Percentiles rank a stretch among this genome's conserved stretches.
Conservation (phyloP, 176 grass and related monocot genomes). For the Oryza meridionalis region DNA sequence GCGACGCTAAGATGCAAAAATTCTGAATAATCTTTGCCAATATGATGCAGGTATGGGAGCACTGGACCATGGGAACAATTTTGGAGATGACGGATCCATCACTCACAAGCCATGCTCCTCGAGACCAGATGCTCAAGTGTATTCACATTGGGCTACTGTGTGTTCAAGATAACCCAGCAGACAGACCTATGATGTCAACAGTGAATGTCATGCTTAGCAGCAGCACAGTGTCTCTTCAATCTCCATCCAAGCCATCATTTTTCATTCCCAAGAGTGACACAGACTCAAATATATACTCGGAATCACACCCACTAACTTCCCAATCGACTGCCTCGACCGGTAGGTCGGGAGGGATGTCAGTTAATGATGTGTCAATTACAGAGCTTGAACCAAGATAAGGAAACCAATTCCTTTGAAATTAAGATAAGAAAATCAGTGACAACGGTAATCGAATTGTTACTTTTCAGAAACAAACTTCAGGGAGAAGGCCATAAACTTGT, state of each 20-base stretch:
- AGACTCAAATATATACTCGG: conserved; percentile 28
- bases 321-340: background rate
- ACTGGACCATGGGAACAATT: conserved; percentile 55
- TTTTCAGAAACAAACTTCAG: background rate
- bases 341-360: conserved; percentile 9
- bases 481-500: background rate
- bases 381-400: conserved; percentile 55
- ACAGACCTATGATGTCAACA: conserved; percentile 64
- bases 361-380: conserved; percentile 51
- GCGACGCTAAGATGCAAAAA: background rate
- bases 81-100: conserved; percentile 44
- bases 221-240: conserved; percentile 46
- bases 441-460: background rate
- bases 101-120: conserved; percentile 30
- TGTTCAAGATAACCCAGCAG: conserved; percentile 56
- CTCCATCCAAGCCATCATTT: conserved; percentile 55
- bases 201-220: conserved; percentile 63
- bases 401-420: conserved; percentile 30
- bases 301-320: conserved; percentile 17
- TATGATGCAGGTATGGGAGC: conserved; percentile 57
- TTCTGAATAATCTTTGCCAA: background rate
- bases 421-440: conserved; percentile 29
- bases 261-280: conserved; percentile 33
- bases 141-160: conserved; percentile 70
- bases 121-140: conserved; percentile 42